Conservation (phyloP, 306 rosid species). For the Abrus precatorius region DNA sequence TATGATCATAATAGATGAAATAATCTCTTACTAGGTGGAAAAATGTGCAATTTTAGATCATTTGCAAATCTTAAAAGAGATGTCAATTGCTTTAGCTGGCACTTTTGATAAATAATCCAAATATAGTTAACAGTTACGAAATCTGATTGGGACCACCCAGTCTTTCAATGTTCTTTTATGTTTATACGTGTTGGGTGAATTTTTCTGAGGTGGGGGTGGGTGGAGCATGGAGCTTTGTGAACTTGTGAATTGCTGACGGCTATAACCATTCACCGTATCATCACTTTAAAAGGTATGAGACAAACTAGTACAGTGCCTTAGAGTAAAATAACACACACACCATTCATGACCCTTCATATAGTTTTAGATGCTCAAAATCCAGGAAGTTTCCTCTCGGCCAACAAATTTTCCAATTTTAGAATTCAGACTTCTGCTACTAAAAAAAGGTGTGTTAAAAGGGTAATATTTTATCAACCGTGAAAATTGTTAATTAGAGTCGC, state of each 20-base stretch:
- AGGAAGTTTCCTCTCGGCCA: conserved; percentile 40
- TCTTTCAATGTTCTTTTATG: not conserved
- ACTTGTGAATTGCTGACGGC: not conserved
- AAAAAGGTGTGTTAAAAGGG: not conserved
- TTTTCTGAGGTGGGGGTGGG: not conserved
- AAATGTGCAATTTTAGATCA: not conserved
- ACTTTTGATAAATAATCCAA: not conserved
- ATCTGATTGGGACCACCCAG: conserved; percentile 34
- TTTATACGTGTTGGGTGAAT: conserved; percentile 13
- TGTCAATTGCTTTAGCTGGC: not conserved
- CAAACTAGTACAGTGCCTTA: not conserved
- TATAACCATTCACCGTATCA: conserved; percentile 24
- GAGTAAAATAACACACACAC: not conserved
- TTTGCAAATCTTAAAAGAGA: not conserved
- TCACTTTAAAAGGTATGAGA: not conserved
- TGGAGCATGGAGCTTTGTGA: not conserved
- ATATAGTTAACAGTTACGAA: conserved; percentile 3
- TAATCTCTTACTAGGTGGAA: too few species aligned
- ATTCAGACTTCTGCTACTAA: not conserved
- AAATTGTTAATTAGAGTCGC: not conserved
- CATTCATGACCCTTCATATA: not conserved
- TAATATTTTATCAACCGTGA: not conserved
- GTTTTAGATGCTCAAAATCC: not conserved
- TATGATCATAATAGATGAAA: too few species aligned
- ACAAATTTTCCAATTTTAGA: conserved; percentile 6